Percentiles rank a stretch among this genome's conserved stretches.
Evolutionary conservation across 2,329 filamentous ascomycete genomes (phyloP).

Genomic region (Colletotrichum trifolii): DNA sequence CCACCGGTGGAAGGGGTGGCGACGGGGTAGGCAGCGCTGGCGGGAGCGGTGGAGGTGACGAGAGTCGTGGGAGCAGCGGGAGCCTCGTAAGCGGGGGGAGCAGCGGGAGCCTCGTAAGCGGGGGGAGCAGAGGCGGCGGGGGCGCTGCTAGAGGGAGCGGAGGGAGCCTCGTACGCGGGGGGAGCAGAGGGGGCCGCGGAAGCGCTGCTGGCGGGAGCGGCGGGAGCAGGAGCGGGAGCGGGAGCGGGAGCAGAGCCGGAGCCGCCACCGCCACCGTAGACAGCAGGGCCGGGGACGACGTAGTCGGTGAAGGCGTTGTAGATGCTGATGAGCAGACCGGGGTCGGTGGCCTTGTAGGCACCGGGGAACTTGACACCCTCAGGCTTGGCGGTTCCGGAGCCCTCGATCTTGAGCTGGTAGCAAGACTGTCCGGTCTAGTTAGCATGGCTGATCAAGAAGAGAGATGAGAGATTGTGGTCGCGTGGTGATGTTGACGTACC

Average conservation of each 20-base stretch:
- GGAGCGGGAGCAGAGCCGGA: slow-evolving; percentile 8
- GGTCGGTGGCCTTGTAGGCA: slow-evolving; percentile 46
- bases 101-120: not conserved
- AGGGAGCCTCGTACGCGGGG: not conserved
- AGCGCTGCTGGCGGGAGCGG: slow-evolving; percentile 1
- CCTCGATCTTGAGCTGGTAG: slow-evolving; percentile 43
- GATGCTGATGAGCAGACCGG: slow-evolving; percentile 59
- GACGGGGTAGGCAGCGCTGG: slow-evolving; percentile 7
- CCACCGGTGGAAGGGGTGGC: slow-evolving; percentile 11
- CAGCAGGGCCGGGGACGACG: slow-evolving; percentile 35
- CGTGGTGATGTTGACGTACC: not conserved
- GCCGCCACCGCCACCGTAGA: slow-evolving; percentile 37
- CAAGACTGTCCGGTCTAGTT: slow-evolving; percentile 53
- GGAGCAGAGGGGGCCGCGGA: slow-evolving; percentile 7
- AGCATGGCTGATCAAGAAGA: not conserved
- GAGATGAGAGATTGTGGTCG: too few species aligned
- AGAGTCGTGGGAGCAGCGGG: slow-evolving; percentile 15
- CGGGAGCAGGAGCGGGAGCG: slow-evolving; percentile 9
- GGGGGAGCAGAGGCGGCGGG: slow-evolving; percentile 11
- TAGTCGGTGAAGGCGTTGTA: slow-evolving; percentile 38
- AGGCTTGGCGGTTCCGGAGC: slow-evolving; percentile 39
- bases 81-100: not conserved
- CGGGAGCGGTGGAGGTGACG: slow-evolving; percentile 7
- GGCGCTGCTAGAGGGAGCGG: not conserved
- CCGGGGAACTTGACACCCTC: slow-evolving; percentile 39